Evolutionary conservation across 345 rosid genomes (phyloP).

Genomic region (Stellera chamaejasme): DNA sequence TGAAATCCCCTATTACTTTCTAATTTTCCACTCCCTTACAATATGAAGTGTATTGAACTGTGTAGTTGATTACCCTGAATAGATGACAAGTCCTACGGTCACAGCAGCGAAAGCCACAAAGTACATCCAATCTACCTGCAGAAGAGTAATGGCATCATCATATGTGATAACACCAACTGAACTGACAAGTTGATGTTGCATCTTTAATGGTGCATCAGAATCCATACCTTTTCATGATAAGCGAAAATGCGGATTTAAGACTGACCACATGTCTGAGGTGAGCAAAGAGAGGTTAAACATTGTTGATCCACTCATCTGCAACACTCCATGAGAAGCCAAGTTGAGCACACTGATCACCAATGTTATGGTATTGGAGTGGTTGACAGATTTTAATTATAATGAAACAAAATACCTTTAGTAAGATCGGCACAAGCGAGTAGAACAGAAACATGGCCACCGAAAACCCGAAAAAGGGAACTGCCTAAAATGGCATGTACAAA

Average conservation of each 20-base stretch:
- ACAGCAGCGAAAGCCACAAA: slow-evolving; percentile 77
- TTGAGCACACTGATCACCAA: background rate
- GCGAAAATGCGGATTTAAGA: slow-evolving; percentile 78
- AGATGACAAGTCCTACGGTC: slow-evolving; percentile 53
- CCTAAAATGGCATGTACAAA: slow-evolving; percentile 36
- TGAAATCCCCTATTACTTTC: too few species aligned
- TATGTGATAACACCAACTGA: background rate
- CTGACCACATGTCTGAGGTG: slow-evolving; percentile 95
- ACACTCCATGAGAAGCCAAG: slow-evolving; percentile 3
- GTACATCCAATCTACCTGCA: slow-evolving; percentile 85
- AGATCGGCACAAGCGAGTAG: slow-evolving; percentile 68
- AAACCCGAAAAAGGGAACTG: slow-evolving; percentile 54
- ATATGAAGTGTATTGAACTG: background rate
- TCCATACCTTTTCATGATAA: slow-evolving; percentile 74
- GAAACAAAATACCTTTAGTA: slow-evolving; percentile 57
- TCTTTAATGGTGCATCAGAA: background rate
- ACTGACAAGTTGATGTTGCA: too few species aligned
- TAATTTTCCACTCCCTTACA: background rate
- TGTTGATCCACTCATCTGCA: slow-evolving; percentile 70
- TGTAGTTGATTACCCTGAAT: slow-evolving; percentile 47
- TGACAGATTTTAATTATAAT: too few species aligned
- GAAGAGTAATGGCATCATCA: slow-evolving; percentile 4
- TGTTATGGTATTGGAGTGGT: too few species aligned
- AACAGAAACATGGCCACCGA: slow-evolving; percentile 62
- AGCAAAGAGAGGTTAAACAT: slow-evolving; percentile 90